Evolutionary conservation across 768 basidiomycete species (phyloP), one percentile per base, ranked within the genome.

Genomic region (Boletus tomentosulus): DNA sequence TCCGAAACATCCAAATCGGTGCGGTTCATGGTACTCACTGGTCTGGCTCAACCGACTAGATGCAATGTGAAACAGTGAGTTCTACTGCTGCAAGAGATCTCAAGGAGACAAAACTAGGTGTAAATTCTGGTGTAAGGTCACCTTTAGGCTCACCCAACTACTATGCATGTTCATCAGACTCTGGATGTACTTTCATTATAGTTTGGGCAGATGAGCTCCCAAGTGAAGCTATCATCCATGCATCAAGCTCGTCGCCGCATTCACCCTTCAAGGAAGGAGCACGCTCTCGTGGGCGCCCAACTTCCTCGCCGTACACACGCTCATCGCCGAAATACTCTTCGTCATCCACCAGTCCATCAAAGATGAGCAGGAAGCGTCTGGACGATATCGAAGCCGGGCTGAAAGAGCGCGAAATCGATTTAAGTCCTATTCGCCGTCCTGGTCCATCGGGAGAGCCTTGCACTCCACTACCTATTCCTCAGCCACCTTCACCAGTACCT

Each of bases 71-170:
- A 42, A 58, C 52, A 69, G 69, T 57, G 73, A 59, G 31, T 81
- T 75, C 60, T 80, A 74, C 50, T 59, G 63, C 44, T 81, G 79
- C 56, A 51, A 65, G 12, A 69, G 68, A 56, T 24, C 35, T 10
- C 30, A 10, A 33, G 53, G 33, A 19, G 54, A 57, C 35, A 4
- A 11, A 13, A 52, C 19, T 22, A 66, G 24, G 51, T 70, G 68
- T 48, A 46, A 61, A 11, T 81, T 79, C 55, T 80, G 73, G 54
- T 53, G 79, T 78, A 62, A 46, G 67, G 52, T 43, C 37, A 33
- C 12, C 31, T 33, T 12, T 12, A 12, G 31, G 1, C 16, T 15
- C 3, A 51, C 30, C 16, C 0, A 25, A 22, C 19, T 53, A 27
- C 27, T 41, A 6, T 13, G 38, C 38, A n/a, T 35, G 34, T 27